Conservation (phyloP, 139 green algal species). For the Closterium sp. region DNA sequence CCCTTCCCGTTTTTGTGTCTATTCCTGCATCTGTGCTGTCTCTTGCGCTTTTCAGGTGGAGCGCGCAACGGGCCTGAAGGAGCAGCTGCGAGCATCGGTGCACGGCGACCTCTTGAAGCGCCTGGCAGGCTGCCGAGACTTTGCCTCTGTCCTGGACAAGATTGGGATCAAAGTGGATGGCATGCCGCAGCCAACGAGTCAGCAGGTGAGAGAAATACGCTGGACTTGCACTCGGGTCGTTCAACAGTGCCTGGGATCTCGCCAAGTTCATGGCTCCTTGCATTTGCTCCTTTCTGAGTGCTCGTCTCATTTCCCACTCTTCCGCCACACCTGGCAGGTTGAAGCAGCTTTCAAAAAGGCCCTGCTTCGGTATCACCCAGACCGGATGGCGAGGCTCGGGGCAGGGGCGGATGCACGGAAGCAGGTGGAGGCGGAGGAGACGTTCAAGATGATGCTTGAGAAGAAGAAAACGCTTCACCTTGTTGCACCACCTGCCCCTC, state of each 20-base stretch:
- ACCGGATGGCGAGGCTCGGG: not conserved
- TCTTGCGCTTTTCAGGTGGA: not conserved
- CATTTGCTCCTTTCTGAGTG: not conserved
- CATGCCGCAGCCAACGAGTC: conserved; percentile 1
- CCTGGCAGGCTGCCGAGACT: conserved; percentile 21
- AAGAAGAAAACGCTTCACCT: conserved; percentile 17
- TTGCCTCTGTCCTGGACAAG: conserved; percentile 22
- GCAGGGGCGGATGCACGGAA: conserved; percentile 13
- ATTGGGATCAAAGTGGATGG: conserved; percentile 39
- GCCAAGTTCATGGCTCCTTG: not conserved
- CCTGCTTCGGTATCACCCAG: conserved; percentile 39
- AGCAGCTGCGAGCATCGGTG: conserved; percentile 30
- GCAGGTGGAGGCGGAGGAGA: conserved; percentile 47
- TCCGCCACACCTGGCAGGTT: conserved; percentile 16
- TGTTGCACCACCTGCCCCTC: not conserved
- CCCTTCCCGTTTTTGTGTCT: not conserved
- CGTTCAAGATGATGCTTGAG: conserved; percentile 38
- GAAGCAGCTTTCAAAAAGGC: conserved; percentile 45
- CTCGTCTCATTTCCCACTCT: not conserved
- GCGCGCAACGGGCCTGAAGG: conserved; percentile 13
- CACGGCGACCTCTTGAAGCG: conserved; percentile 8
- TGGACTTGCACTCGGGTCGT: not conserved
- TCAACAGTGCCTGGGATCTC: no score
- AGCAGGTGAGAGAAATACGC: conserved; percentile 33
- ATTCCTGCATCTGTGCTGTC: not conserved